Evolutionary conservation across 192 early-diverging fungal genomes (phyloP).

Genomic region (Linnemannia elongata): DNA sequence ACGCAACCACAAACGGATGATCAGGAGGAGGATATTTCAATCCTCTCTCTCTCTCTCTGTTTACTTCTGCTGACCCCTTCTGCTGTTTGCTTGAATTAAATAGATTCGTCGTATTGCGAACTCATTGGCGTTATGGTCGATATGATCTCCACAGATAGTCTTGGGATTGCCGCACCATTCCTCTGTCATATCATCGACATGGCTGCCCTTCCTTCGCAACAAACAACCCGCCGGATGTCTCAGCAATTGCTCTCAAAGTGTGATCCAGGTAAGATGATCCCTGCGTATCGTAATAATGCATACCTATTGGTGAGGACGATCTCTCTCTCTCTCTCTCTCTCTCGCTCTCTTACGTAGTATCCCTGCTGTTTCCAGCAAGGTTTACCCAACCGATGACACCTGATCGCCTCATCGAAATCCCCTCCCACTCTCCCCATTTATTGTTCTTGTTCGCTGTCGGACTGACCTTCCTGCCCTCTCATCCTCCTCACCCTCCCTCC

Average conservation of each 20-base stretch:
- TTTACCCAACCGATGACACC: not conserved
- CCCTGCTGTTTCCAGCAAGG: not conserved
- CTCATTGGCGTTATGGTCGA: slow-evolving; percentile 62
- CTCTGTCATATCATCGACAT: slow-evolving; percentile 71
- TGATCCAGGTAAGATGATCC: slow-evolving; percentile 37
- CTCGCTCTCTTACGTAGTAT: not conserved
- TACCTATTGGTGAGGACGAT: not conserved
- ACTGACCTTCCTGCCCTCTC: not conserved
- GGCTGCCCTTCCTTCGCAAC: slow-evolving; percentile 67
- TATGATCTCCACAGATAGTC: slow-evolving; percentile 58
- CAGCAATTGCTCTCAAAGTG: slow-evolving; percentile 61
- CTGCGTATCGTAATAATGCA: not conserved
- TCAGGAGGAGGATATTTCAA: not conserved
- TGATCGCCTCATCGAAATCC: not conserved
- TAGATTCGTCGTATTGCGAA: slow-evolving; percentile 59
- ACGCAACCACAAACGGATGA: not conserved
- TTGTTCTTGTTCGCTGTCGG: not conserved
- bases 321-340: no score
- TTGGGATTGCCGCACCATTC: slow-evolving; percentile 61
- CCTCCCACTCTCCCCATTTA: not conserved
- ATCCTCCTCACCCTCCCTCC: no score
- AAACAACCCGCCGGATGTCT: slow-evolving; percentile 60
- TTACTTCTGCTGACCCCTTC: not conserved
- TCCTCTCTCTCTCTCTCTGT: not conserved
- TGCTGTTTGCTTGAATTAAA: not conserved